Conservation (phyloP, 2,329 filamentous ascomycete genomes). For the Monilinia fructigena region DNA sequence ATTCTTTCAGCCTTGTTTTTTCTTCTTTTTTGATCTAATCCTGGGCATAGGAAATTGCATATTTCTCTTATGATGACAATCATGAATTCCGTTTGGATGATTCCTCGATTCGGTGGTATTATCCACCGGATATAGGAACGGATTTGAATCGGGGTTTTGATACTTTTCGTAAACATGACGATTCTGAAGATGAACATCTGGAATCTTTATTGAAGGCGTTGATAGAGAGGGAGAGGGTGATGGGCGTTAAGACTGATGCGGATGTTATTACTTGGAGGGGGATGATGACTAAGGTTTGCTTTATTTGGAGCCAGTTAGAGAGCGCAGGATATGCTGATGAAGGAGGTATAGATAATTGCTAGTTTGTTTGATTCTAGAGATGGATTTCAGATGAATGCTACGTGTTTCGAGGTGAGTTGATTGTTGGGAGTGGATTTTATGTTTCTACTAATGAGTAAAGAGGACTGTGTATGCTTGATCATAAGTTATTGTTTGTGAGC, state of each 20-base stretch:
- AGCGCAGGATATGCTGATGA: neutral
- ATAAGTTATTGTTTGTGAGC: neutral
- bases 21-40: neutral
- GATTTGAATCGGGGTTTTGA: slow-evolving; percentile 82
- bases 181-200: slow-evolving; percentile 80
- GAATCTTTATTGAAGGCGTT: slow-evolving; percentile 76
- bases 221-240: slow-evolving; percentile 67
- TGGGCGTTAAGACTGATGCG: slow-evolving; percentile 60
- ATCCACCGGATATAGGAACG: slow-evolving; percentile 67
- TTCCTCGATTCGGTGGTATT: slow-evolving; percentile 84
- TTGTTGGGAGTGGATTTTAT: neutral
- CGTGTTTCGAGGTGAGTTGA: slow-evolving; percentile 72
- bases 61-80: slow-evolving; percentile 87
- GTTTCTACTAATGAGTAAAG: slow-evolving; percentile 41
- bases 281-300: slow-evolving; percentile 90
- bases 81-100: slow-evolving; percentile 75
- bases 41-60: slow-evolving; percentile 71
- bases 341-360: slow-evolving; percentile 68
- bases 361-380: slow-evolving; percentile 79
- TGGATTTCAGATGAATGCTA: slow-evolving; percentile 96
- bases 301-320: neutral
- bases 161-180: slow-evolving; percentile 78
- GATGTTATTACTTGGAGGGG: slow-evolving; percentile 91
- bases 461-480: slow-evolving; percentile 51
- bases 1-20: slow-evolving; percentile 21